Evolutionary conservation across 2,329 filamentous ascomycete species (phyloP).

Genomic region (Arthrobotrys sinensis): DNA sequence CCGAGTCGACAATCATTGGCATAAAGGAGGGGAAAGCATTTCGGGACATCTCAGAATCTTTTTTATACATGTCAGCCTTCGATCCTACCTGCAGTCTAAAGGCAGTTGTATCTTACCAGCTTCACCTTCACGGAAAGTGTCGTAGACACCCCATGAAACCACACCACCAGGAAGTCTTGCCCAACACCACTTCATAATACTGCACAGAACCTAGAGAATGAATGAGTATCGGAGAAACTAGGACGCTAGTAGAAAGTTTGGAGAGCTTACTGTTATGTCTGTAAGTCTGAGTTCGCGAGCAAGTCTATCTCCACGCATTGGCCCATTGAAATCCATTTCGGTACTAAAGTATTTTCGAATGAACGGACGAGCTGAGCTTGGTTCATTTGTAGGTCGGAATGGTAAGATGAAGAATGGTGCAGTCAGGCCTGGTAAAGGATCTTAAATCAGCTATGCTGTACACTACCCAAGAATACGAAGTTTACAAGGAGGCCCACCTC

Average conservation of each 20-base stretch:
- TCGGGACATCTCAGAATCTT: constrained; percentile 90
- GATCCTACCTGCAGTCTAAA: not conserved
- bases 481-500: constrained; percentile 76
- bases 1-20: constrained; percentile 90
- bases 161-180: constrained; percentile 90
- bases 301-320: constrained; percentile 78
- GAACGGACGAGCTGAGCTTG: constrained; percentile 91
- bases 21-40: constrained; percentile 98
- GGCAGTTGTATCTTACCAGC: constrained; percentile 75
- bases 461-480: constrained; percentile 26
- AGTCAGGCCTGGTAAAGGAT: constrained; percentile 76
- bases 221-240: constrained; percentile 24
- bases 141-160: constrained; percentile 97
- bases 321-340: constrained; percentile 71
- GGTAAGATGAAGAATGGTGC: constrained; percentile 94
- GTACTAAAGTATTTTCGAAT: constrained; percentile 91
- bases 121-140: constrained; percentile 94
- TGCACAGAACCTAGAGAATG: constrained; percentile 82
- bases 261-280: constrained; percentile 84
- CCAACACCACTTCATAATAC: constrained; percentile 99
- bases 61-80: constrained; percentile 56
- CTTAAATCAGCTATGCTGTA: constrained; percentile 38
- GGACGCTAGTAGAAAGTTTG: constrained; percentile 12
- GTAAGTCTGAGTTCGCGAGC: constrained; percentile 90
- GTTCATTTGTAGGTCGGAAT: constrained; percentile 92